A percentile compares a stretch with the other conserved stretches of the same genome.
phyloP scores from a whole-genome alignment of 257 asterid species.

The Fraxinus anomala region DNA sequence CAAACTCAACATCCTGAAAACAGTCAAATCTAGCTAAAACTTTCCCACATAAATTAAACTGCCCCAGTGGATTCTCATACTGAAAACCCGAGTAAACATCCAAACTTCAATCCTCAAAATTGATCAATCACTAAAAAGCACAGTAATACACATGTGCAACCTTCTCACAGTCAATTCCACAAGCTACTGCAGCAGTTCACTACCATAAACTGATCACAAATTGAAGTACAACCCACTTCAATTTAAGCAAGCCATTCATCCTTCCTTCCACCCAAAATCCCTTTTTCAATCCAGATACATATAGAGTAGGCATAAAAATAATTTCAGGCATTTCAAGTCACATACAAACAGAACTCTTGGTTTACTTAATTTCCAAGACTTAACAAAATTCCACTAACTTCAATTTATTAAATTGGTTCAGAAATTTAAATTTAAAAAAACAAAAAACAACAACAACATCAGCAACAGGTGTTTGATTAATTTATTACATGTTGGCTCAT shows the following conservation, averaged over 20 bases:
- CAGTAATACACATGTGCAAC: not conserved
- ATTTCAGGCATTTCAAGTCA: constrained; percentile 24
- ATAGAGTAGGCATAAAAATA: not conserved
- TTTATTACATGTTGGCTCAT: not conserved
- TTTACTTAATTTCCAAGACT: constrained; percentile 33
- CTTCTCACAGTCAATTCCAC: constrained; percentile 15
- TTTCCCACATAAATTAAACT: not conserved
- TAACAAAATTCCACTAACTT: constrained; percentile 2
- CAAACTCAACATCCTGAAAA: constrained; percentile 14
- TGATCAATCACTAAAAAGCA: not conserved
- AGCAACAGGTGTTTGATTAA: not conserved
- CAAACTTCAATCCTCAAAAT: not conserved
- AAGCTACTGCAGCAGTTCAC: constrained; percentile 17
- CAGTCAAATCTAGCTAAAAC: not conserved
- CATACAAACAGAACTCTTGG: constrained; percentile 21
- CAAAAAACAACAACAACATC: not conserved
- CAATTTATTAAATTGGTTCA: constrained; percentile 9
- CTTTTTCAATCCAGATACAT: not conserved
- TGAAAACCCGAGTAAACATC: constrained; percentile 12
- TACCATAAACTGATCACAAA: constrained; percentile 15
- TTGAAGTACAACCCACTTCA: not conserved
- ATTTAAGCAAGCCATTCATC: not conserved
- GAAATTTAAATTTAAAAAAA: not conserved
- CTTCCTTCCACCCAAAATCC: not conserved
- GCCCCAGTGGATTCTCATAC: constrained; percentile 14